Percentiles rank a stretch among this genome's conserved stretches.
Conservation (phyloP, 495 filamentous ascomycete genomes). For the Trichocladium uniseriatum region DNA sequence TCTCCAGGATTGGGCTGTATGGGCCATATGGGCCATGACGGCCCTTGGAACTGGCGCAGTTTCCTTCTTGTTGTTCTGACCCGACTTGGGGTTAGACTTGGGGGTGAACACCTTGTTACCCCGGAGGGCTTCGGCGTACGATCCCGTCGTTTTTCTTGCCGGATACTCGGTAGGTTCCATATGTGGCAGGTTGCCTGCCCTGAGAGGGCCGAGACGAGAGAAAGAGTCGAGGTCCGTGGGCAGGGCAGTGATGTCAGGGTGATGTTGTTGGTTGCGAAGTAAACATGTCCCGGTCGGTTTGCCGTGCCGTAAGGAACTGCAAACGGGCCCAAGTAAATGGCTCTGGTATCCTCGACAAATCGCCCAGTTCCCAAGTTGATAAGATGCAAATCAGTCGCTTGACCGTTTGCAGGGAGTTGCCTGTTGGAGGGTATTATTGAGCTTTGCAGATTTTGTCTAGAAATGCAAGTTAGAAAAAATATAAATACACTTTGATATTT, state of each 20-base stretch:
- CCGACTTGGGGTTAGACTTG: not conserved
- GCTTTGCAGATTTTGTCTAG: too few relatives aligned
- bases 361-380: too few relatives aligned
- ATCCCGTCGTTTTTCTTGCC: not conserved
- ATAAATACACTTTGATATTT: too few relatives aligned
- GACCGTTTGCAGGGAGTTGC: too few relatives aligned
- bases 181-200: not conserved
- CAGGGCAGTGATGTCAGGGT: not conserved
- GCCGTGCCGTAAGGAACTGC: too few relatives aligned
- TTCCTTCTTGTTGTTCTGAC: not conserved
- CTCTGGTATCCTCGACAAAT: too few relatives aligned
- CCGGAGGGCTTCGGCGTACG: constrained; percentile 14
- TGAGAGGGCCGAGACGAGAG: not conserved
- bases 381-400: too few relatives aligned
- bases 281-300: too few relatives aligned
- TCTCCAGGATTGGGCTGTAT: not conserved
- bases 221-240: not conserved
- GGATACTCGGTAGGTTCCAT: constrained; percentile 2
- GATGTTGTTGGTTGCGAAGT: not conserved
- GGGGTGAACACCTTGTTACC: constrained; percentile 3
- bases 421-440: too few relatives aligned
- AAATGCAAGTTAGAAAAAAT: too few relatives aligned
- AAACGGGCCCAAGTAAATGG: too few relatives aligned
- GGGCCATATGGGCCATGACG: too few relatives aligned
- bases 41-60: not conserved